Base-by-base conservation (phyloP, 2,329 filamentous ascomycete genomes). In the Amesomyces nigricolor region DNA sequence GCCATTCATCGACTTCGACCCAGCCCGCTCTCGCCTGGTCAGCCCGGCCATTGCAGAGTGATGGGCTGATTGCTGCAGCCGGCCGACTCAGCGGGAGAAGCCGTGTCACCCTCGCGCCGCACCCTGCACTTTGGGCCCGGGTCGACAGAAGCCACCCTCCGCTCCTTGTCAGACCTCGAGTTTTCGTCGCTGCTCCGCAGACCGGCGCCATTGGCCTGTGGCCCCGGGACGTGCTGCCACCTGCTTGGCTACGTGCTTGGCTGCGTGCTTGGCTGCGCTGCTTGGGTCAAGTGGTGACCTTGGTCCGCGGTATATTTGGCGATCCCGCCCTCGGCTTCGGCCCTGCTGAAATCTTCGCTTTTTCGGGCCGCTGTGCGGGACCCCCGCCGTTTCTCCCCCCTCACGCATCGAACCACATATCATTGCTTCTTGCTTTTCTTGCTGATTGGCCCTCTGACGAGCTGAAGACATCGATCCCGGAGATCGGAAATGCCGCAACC, bases 11-110 rank as follows among this genome's bases (percentile, higher is more conserved):
- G 32, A 9, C 32, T 9, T 35, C 32, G 32, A 35, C 9, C 11
- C 32, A 22, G 47, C 32, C 3, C 22, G n/a, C 11, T 11, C 17
- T 19, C 13, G 32, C 38, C 30, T 43, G 40, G n/a, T 26, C 37
- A 35, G 35, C 17, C 17, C 17, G 17, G 17, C 22, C 26, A 43
- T 30, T 11, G 43, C 37, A 53, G 26, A 40, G 22, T 26, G 35
- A 51, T 40, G 53, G 40, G 35, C 42, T 51, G 47, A 38, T 37
- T 51, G 43, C 53, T 56, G 53, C 48, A 56, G 16, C 4, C 38
- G 19, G 44, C 48, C 54, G 54, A 51, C 47, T 44, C 38, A 47
- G 38, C 48, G 48, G 54, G 17, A n/a, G 43, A 38, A 26, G 22
- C 39, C n/a, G 54, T 48, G 48, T 38, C 48, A 51, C 43, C 37